Evolutionary conservation across 192 early-diverging fungal genomes (phyloP), one percentile per base, ranked within the genome.

Genomic region (Geranomyces variabilis): DNA sequence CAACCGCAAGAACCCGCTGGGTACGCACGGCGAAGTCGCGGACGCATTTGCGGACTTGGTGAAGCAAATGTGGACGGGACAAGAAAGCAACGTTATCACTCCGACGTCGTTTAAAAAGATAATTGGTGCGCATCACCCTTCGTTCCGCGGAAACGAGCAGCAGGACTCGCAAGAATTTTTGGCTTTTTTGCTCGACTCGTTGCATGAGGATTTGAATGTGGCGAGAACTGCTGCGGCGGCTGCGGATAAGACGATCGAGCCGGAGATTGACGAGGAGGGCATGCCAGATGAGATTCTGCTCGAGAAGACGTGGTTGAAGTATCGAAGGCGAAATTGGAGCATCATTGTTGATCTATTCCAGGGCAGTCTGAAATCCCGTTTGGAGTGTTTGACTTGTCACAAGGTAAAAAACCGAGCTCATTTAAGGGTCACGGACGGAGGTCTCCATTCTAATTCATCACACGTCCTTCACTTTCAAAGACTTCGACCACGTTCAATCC

Each of bases 141-240:
- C 94, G 70, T 99, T 96, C 76, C 83, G 82, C 36, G 93, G 93
- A 7, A 90, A 85, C 53, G 94, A 97, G 58, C 97, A 99, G 75
- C 94, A 99, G 31, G 97, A 99, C 80, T 92, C 92, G 0, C 97
- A 99, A 73, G 96, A 98, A 80, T 98, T 99, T 80, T 81, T 97
- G 13, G 83, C 87, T 3, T 98, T 93, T 73, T 75, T 99, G 60
- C 75, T 98, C 28, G 94, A 98, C 82, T 82, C 89, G 0, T 73
- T 99, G 19, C 96, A 99, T 73, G 97, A 98, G 77, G 90, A 95
- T 68, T 73, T 97, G 34, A 99, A 99, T 70, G 67, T 86, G 22
- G 83, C 87, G n/a, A 68, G 82, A 4, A 48, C 44, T 5, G 55
- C 44, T 9, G 33, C 15, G 17, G 41, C 46, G 22, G 28, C 24